phyloP scores from a whole-genome alignment of 495 filamentous ascomycete genomes.

The Daldinia childiae region DNA sequence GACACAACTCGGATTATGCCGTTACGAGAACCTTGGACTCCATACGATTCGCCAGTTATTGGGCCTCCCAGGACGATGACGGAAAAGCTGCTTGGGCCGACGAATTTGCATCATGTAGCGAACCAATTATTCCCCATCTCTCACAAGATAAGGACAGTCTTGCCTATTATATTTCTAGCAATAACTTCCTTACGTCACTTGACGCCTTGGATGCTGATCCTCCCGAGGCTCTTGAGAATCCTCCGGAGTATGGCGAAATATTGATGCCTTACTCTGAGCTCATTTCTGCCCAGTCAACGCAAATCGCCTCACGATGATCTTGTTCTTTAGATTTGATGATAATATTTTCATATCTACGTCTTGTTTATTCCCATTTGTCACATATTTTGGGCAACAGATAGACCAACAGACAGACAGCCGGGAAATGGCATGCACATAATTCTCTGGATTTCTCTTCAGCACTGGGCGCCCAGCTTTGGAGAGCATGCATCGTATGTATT shows the following conservation, averaged over 20 bases:
- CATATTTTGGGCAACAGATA: slow-evolving; percentile 5
- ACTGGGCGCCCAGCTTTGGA: slow-evolving; percentile 28
- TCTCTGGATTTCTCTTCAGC: slow-evolving; percentile 7
- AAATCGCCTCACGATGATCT: neutral
- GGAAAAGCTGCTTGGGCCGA: slow-evolving; percentile 12
- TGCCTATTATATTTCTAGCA: slow-evolving; percentile 16
- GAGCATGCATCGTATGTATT: slow-evolving; percentile 24
- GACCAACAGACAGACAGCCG: slow-evolving; percentile 24
- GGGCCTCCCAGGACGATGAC: slow-evolving; percentile 24
- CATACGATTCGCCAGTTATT: slow-evolving; percentile 19
- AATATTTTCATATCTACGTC: neutral
- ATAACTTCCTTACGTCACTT: slow-evolving; percentile 3
- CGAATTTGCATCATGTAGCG: slow-evolving; percentile 23
- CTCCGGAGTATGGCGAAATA: slow-evolving; percentile 20
- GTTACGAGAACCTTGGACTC: slow-evolving; percentile 15
- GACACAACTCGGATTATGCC: slow-evolving; percentile 28
- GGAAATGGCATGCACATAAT: neutral
- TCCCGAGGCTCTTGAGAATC: slow-evolving; percentile 37
- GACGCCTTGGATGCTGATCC: slow-evolving; percentile 32
- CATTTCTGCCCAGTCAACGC: neutral
- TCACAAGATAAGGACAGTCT: slow-evolving; percentile 18
- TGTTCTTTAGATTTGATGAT: neutral
- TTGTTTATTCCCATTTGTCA: neutral
- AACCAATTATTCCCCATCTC: slow-evolving; percentile 3
- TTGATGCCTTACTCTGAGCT: slow-evolving; percentile 18